These are phyloP conservation scores for Lophiotrema nucula DNA, from an alignment of 495 filamentous ascomycete species.

Conservation along the genomic window DNA sequence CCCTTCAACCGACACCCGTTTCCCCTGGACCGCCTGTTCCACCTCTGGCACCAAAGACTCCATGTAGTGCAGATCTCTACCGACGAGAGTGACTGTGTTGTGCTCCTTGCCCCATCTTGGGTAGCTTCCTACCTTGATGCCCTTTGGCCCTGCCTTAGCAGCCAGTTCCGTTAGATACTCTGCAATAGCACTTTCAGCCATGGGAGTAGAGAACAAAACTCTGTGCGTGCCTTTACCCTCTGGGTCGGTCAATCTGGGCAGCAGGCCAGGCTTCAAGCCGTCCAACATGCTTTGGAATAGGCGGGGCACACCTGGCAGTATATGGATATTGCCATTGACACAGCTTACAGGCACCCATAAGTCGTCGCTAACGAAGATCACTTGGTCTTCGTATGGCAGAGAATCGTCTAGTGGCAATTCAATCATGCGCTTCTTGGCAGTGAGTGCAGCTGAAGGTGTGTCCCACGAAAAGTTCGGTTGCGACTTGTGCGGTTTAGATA, in stretches of 20 bases:
- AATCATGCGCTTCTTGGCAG: conserved; percentile 86
- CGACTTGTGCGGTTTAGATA: conserved; percentile 68
- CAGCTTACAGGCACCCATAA: conserved; percentile 88
- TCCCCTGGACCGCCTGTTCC: conserved; percentile 59
- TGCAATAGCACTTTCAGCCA: conserved; percentile 82
- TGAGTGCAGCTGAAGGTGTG: conserved; percentile 69
- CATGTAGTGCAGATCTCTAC: conserved; percentile 62
- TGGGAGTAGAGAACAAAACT: conserved; percentile 79
- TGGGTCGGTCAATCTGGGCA: conserved; percentile 69
- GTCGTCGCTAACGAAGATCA: conserved; percentile 72
- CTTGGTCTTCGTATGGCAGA: conserved; percentile 60
- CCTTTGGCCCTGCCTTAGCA: conserved; percentile 62
- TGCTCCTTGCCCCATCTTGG: conserved; percentile 83
- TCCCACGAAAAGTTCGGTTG: conserved; percentile 84
- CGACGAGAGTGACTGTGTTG: conserved; percentile 91
- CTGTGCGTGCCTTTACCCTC: conserved; percentile 75
- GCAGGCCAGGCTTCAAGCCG: conserved; percentile 66
- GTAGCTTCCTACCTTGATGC: conserved; percentile 95
- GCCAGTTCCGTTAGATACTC: conserved; percentile 78
- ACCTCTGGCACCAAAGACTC: conserved; percentile 61
- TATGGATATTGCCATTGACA: conserved; percentile 89
- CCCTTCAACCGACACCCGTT: conserved; percentile 55
- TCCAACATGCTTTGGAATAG: conserved; percentile 78
- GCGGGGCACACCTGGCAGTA: conserved; percentile 84
- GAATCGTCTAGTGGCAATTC: conserved; percentile 72